Evolutionary conservation across 768 basidiomycete genomes (phyloP).

Genomic region (Lactarius sanguifluus): DNA sequence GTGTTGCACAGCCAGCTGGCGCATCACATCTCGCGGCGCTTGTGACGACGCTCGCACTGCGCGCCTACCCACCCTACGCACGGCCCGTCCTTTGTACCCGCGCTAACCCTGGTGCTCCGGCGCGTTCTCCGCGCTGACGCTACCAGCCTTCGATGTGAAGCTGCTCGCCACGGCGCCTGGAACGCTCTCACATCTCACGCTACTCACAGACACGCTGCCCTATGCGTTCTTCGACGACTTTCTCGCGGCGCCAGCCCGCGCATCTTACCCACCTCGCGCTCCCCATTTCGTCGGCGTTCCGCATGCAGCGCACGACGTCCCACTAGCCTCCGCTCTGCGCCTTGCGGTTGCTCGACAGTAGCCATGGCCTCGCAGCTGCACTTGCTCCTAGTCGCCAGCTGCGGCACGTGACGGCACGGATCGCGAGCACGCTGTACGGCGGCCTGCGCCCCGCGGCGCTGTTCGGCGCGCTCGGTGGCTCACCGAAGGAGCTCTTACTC

Average conservation of each 20-base stretch:
- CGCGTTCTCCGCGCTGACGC: conserved; percentile 32
- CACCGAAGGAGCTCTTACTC: conserved; percentile 25
- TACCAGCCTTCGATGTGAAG: conserved; percentile 33
- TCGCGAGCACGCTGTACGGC: conserved; percentile 38
- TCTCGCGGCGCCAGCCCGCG: conserved; percentile 31
- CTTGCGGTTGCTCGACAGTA: conserved; percentile 32
- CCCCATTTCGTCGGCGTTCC: conserved; percentile 17
- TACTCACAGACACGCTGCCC: conserved; percentile 32
- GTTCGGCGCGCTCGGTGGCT: conserved; percentile 31
- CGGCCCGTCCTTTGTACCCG: conserved; percentile 27
- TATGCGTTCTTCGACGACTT: conserved; percentile 31
- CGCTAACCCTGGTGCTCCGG: conserved; percentile 35
- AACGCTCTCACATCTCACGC: conserved; percentile 30
- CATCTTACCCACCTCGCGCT: conserved; percentile 22
- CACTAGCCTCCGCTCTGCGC: conserved; percentile 18
- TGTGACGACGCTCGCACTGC: conserved; percentile 32
- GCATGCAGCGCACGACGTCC: conserved; percentile 21
- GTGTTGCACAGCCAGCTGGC: conserved; percentile 33
- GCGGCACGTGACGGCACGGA: conserved; percentile 29
- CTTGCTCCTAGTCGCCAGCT: conserved; percentile 35
- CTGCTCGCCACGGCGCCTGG: conserved; percentile 32
- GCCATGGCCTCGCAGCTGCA: conserved; percentile 31
- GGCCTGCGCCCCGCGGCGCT: conserved; percentile 37
- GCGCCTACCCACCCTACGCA: conserved; percentile 17
- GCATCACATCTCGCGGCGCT: conserved; percentile 33